Evolutionary conservation across 2,329 filamentous ascomycete species (phyloP), one percentile per base, ranked within the genome.

Genomic region (Penicillium sp.): DNA sequence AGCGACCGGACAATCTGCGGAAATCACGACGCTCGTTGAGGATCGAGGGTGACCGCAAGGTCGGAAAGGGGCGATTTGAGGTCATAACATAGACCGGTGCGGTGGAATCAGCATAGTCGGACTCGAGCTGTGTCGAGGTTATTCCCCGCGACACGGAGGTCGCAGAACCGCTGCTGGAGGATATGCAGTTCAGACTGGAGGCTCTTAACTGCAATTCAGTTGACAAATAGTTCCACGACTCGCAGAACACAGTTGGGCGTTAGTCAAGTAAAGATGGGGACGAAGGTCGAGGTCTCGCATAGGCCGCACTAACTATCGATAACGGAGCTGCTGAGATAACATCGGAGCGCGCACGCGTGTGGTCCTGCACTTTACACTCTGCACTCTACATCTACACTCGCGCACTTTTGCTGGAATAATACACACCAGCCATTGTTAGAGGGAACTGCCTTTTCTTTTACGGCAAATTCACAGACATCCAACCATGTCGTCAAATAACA

Each of bases 401-500:
- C 50, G 40, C 46, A 28, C 47, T 50, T 24, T 13, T 15, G 1
- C 28, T 32, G 9, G 20, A 15, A 9, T 4, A 7, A 39, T 12
- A 37, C n/a, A 27, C 31, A 12, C 40, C 20, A 41, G 25, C 25
- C 38, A 44, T 39, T 32, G 35, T 29, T 27, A 20, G 46, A 28
- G 12, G 15, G 27, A 27, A 18, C 20, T 15, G 15, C 20, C 10
- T 18, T 13, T 24, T 15, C 28, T 29, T 44, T 35, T 41, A 37
- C 33, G 33, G 18, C 20, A 8, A 37, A 20, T 20, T 25, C 6
- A 15, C 23, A 42, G 5, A 20, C n/a, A 3, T 41, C 37, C 29
- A 27, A 71, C 15, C 43, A 96, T 97, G 91, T 88, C 91, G 24
- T 91, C 93, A 76, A 95, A 95, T 73, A 92, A 88, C 58, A 84